A percentile compares a stretch with the other conserved stretches of the same genome.
Conservation (phyloP, 495 filamentous ascomycete genomes). For the Cercophora sp. region DNA sequence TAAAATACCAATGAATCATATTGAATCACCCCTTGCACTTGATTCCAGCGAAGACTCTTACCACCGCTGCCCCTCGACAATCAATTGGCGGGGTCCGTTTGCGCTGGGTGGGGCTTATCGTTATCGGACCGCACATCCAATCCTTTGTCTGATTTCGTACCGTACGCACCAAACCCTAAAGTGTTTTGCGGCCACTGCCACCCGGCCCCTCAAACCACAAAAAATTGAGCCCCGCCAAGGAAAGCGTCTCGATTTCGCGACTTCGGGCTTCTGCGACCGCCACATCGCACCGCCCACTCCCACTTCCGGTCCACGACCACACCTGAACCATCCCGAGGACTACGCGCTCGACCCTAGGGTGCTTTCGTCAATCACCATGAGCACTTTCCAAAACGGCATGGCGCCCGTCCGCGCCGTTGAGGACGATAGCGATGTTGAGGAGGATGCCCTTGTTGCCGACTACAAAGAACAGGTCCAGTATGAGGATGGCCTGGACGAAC, state of each 20-base stretch:
- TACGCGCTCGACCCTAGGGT: background rate
- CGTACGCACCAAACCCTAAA: slow-evolving; percentile 30
- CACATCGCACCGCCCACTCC: slow-evolving; percentile 20
- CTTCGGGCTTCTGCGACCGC: slow-evolving; percentile 22
- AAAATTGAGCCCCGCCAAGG: slow-evolving; percentile 31
- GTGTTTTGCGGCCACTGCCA: slow-evolving; percentile 1
- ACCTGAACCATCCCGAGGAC: background rate
- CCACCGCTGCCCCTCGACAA: too few relatives aligned
- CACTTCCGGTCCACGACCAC: background rate
- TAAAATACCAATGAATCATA: too few relatives aligned
- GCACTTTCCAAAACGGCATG: slow-evolving; percentile 47
- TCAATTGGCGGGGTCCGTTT: too few relatives aligned
- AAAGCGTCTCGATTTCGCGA: slow-evolving; percentile 23
- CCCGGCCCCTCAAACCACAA: slow-evolving; percentile 27
- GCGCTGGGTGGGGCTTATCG: too few relatives aligned
- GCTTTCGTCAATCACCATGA: slow-evolving; percentile 34
- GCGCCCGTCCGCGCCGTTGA: slow-evolving; percentile 54
- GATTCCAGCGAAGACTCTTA: too few relatives aligned
- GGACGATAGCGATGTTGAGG: slow-evolving; percentile 87
- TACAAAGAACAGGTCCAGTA: slow-evolving; percentile 93
- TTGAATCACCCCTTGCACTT: too few relatives aligned
- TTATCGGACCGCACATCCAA: too few relatives aligned
- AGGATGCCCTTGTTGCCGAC: slow-evolving; percentile 90
- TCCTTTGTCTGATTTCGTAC: too few relatives aligned
- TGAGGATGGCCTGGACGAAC: slow-evolving; percentile 75